Base-by-base conservation (phyloP, 208 protist species). In the Leishmania turanica region DNA sequence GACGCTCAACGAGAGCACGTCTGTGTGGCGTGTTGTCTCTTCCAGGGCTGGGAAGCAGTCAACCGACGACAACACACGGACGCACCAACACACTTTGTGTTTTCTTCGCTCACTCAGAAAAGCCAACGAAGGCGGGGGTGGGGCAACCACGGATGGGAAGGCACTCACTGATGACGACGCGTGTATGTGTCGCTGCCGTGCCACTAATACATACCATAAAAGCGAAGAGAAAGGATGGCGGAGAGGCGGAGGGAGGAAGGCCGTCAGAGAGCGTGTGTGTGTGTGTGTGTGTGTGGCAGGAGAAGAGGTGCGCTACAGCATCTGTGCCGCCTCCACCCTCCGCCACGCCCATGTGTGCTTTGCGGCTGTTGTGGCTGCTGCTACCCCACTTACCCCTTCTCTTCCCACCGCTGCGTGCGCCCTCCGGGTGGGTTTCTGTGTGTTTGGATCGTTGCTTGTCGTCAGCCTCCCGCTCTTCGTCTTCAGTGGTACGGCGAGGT, bases 401-500 rank as follows among this genome's bases (percentile, higher is more conserved):
- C 40, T 17, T 27, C 66, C 13, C 65, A 15, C 40, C 21, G 8
- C 24, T 34, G 9, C 27, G 66, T 49, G 17, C 27, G 40, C 34
- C 6, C 21, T 47, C 40, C 3, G 19, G 8, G 21, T 24, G 31
- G 17, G 40, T n/a, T 47, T 42, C 2, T 42, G 21, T 15, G 27
- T 17, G 4, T 17, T 45, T 11, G 34, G 6, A 27, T 19, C 47
- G 70, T 5, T n/a, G 31, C 13, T 75, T 21, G 27, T 19, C 24
- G 27, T 51, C 45, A 0, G 24, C 31, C 34, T 2, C n/a, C 21
- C 11, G 4, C 17, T 8, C 70, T 75, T 51, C 17, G 0, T 53
- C 37, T 7, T 76, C 76, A 34, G 64, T 65, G 17, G 45, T 31
- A 49, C 7, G 66, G 73, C 21, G 77, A 78, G 24, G 79, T 79